Evolutionary conservation across 2,329 filamentous ascomycete genomes (phyloP), one percentile per base, ranked within the genome.

Genomic region (Arthrobotrys sphaeroides): DNA sequence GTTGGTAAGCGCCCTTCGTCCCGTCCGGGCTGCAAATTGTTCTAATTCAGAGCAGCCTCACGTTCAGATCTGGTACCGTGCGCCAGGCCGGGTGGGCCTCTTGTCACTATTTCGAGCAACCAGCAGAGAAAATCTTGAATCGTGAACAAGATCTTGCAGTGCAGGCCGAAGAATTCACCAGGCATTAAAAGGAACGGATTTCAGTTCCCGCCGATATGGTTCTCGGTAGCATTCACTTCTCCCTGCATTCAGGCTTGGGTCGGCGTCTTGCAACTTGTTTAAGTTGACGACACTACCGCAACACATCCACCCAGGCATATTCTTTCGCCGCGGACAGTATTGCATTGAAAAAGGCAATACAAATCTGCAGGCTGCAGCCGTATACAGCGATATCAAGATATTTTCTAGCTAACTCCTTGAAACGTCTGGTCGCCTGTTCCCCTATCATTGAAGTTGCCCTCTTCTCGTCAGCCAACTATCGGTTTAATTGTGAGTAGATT

Each of bases 1-100:
- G 53, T 73, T 28, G 13, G 12, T 75, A 69, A 75, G 72, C 72
- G 72, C 72, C 67, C 47, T 67, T 43, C 64, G 20, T 43, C 45
- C 72, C 64, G 47, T 59, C 47, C 57, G 22, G 38, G 55, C 72
- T 75, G 72, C 64, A 69, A 57, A 60, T n/a, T 53, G 64, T 75
- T 64, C 72, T 75, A 75, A 69, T 75, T 75, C 64, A 49, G 72
- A 65, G 57, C 20, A 69, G 64, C 72, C 57, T 42, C 64, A 62
- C 47, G 38, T 26, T 45, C 51, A 6, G 13, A 24, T 55, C 51
- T 38, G 51, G 51, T 55, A 55, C 51, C 16, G 51, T 36, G 51
- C 51, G 18, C 31, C 18, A 55, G 26, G 36, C n/a, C 18, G 6
- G n/a, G 53, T 53, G 45, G 51, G 61, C 36, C 62, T 42, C 26